These are phyloP conservation scores for Gracilaria vermiculophylla DNA, from an alignment of 23 red algal genomes.

Conservation along the genomic window DNA sequence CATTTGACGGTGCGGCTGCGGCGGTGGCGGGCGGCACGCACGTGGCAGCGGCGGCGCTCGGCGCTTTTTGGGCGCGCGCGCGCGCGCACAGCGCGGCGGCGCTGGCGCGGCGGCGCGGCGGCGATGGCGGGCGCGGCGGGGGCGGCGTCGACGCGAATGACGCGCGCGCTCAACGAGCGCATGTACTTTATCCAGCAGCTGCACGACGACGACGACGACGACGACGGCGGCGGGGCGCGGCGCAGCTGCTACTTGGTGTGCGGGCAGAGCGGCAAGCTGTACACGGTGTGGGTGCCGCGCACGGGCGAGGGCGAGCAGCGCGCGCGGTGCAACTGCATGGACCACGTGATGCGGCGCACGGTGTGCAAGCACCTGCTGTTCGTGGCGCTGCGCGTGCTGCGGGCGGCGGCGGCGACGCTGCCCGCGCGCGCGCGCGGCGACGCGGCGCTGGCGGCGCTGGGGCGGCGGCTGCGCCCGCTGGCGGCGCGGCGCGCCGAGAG, in stretches of 20 bases:
- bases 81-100: too few species aligned
- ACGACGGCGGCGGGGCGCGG: background rate
- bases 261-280: constrained; percentile 40
- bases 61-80: too few species aligned
- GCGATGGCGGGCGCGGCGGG: background rate
- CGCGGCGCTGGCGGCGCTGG: background rate
- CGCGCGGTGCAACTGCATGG: constrained; percentile 61
- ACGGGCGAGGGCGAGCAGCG: background rate
- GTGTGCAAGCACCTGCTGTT: constrained; percentile 57
- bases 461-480: background rate
- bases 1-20: too few species aligned
- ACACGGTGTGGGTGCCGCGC: constrained; percentile 20
- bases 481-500: background rate
- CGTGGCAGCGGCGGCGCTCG: too few species aligned
- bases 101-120: background rate
- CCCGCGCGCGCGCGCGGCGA: background rate
- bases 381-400: constrained; percentile 18
- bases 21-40: too few species aligned
- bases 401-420: background rate
- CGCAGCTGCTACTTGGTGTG: constrained; percentile 16
- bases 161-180: constrained; percentile 54
- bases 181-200: constrained; percentile 39
- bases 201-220: background rate
- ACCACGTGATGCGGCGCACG: constrained; percentile 36
- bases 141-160: background rate